Evolutionary conservation across 2,329 filamentous ascomycete genomes (phyloP).

Genomic region (Didymella pinodella): DNA sequence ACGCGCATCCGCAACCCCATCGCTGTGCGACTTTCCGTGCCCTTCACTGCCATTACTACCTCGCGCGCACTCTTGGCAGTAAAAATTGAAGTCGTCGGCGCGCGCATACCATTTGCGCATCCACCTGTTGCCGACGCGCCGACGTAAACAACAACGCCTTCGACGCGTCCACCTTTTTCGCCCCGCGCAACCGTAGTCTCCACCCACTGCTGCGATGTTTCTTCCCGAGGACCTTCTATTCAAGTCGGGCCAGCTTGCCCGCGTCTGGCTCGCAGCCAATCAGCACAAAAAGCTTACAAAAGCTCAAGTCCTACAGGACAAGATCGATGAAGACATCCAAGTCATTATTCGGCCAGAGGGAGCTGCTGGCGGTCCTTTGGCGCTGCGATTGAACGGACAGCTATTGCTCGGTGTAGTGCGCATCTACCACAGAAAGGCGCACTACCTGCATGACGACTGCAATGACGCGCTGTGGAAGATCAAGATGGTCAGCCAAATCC

Average conservation of each 20-base stretch:
- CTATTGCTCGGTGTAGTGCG: slow-evolving; percentile 93
- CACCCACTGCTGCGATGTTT: slow-evolving; percentile 72
- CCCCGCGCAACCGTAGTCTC: slow-evolving; percentile 20
- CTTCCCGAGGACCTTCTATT: slow-evolving; percentile 95
- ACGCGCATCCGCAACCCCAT: slow-evolving; percentile 35
- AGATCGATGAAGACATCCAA: slow-evolving; percentile 92
- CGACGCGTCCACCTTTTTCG: slow-evolving; percentile 32
- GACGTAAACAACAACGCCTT: slow-evolving; percentile 40
- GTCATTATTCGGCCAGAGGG: slow-evolving; percentile 82
- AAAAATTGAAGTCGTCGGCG: slow-evolving; percentile 30
- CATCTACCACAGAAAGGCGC: slow-evolving; percentile 97
- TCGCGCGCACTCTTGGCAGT: slow-evolving; percentile 30
- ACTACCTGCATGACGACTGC: slow-evolving; percentile 95
- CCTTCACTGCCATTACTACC: slow-evolving; percentile 35
- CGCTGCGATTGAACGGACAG: slow-evolving; percentile 90
- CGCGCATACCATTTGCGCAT: slow-evolving; percentile 36
- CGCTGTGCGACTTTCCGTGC: slow-evolving; percentile 25
- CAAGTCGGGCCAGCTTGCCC: slow-evolving; percentile 95
- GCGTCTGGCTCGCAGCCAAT: slow-evolving; percentile 98
- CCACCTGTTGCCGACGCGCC: slow-evolving; percentile 41
- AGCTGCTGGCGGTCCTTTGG: slow-evolving; percentile 82
- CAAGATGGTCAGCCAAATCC: slow-evolving; percentile 76
- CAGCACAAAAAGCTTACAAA: slow-evolving; percentile 98
- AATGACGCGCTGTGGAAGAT: slow-evolving; percentile 98
- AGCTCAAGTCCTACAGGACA: slow-evolving; percentile 91